phyloP scores from a whole-genome alignment of 169 alveolate species.

The Cryptosporidium ryanae region DNA sequence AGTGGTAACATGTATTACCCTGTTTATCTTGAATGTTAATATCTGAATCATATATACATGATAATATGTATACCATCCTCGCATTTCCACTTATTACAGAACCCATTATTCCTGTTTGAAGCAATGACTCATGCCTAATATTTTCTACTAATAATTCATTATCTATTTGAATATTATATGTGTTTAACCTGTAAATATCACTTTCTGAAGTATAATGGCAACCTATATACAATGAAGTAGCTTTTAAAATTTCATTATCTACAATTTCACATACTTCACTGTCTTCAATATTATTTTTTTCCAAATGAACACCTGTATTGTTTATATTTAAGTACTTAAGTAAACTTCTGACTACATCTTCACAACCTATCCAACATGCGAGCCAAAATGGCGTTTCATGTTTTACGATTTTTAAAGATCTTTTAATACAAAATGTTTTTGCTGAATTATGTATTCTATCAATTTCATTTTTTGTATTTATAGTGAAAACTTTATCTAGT shows the following conservation, averaged over 20 bases:
- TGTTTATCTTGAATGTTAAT: slow-evolving; percentile 82
- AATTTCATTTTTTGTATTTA: background rate
- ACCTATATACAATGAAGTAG: slow-evolving; percentile 35
- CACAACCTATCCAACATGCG: slow-evolving; percentile 82
- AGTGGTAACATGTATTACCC: slow-evolving; percentile 86
- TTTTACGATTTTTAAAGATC: slow-evolving; percentile 14
- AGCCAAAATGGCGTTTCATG: slow-evolving; percentile 82
- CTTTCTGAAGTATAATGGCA: slow-evolving; percentile 1
- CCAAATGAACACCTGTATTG: background rate
- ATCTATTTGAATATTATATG: slow-evolving; percentile 74
- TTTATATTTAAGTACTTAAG: slow-evolving; percentile 23
- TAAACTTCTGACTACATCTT: slow-evolving; percentile 75
- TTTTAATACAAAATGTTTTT: slow-evolving; percentile 27
- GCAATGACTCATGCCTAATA: slow-evolving; percentile 80
- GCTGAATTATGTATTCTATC: background rate
- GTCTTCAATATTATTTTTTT: background rate
- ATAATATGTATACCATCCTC: slow-evolving; percentile 79
- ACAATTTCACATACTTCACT: background rate
- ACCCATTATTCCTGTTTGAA: slow-evolving; percentile 82
- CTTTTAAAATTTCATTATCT: background rate
- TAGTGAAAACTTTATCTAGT: slow-evolving; percentile 4
- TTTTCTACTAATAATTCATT: slow-evolving; percentile 45
- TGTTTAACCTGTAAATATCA: background rate
- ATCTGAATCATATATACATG: slow-evolving; percentile 82
- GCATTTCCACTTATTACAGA: slow-evolving; percentile 87